Evolutionary conservation across 495 filamentous ascomycete species (phyloP), one percentile per base, ranked within the genome.

Genomic region (Podospora pseudopauciseta): DNA sequence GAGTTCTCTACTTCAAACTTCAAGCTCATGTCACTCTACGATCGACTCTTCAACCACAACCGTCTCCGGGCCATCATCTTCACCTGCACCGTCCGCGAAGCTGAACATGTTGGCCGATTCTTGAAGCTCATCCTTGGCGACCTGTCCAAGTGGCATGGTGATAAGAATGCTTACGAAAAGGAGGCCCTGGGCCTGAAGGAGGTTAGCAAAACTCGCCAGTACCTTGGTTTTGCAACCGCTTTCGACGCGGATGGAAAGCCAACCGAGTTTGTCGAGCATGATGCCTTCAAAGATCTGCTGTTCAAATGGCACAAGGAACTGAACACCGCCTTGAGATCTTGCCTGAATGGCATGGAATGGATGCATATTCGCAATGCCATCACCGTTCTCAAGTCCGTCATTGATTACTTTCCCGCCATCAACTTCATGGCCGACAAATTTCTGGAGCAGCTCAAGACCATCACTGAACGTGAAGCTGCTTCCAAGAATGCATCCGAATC

Each of bases 321-420:
- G 34, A 87, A 88, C 72, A 82, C 78, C 19, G 92, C 93, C 2
- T 77, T 99, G 57, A 91, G 91, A 72, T 84, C 81, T 20, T 97
- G 94, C 77, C 83, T 98, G 28, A 84, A 86, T 18, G 87, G 88
- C 15, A 88, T 85, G 68, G 94, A 99, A 75, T 99, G 95, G 85
- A 98, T 97, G 93, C 93, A 97, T 76, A 97, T 98, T 74, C 87
- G 92, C 15, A 99, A 99, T 75, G 92, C 93, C 39, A 96, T 97
- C 71, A 93, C 89, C 66, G 81, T 98, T n/a, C 83, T 97, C 64
- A 97, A 95, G 75, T 85, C 87, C 6, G 83, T 96, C 54, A 84
- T 89, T 39, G 86, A 90, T 32, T 83, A 88, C 72, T 98, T 96
- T 85, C 96, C 96, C 27, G 87, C 87, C 16, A 88, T 98, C 58